These are phyloP conservation scores for Botrytis galanthina DNA, from an alignment of 2,329 filamentous ascomycete genomes.

Conservation along the genomic window DNA sequence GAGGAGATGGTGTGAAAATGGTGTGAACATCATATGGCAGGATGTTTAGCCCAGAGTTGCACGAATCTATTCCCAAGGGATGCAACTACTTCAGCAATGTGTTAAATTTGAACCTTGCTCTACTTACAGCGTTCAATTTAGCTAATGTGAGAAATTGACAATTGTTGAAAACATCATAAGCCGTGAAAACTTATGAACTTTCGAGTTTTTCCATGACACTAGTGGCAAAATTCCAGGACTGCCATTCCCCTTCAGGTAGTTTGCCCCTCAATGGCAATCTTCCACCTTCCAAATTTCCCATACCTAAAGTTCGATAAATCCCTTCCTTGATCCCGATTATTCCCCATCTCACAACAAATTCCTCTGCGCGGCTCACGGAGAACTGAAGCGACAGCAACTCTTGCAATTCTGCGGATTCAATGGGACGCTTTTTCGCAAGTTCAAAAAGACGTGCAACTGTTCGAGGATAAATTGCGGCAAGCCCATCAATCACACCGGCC, in stretches of 20 bases:
- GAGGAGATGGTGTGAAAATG: background rate
- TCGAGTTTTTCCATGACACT: background rate
- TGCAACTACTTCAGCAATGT: background rate
- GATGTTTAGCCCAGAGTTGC: background rate
- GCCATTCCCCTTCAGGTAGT: constrained; percentile 52
- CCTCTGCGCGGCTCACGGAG: constrained; percentile 57
- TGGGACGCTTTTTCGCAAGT: constrained; percentile 41
- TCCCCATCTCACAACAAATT: constrained; percentile 56
- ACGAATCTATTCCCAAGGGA: background rate
- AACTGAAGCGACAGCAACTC: constrained; percentile 54
- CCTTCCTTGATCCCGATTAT: constrained; percentile 60
- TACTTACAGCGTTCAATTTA: background rate
- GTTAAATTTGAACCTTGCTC: background rate
- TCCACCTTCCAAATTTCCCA: constrained; percentile 56
- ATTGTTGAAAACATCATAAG: background rate
- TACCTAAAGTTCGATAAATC: constrained; percentile 51
- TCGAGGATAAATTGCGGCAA: constrained; percentile 61
- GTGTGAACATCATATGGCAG: background rate
- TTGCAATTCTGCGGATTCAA: constrained; percentile 43
- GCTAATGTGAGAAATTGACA: background rate
- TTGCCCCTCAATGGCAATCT: constrained; percentile 56
- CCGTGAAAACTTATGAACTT: background rate
- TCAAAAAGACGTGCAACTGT: constrained; percentile 55
- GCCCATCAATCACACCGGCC: constrained; percentile 58
- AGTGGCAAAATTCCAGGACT: constrained; percentile 13